Evolutionary conservation across 2,329 filamentous ascomycete species (phyloP), one percentile per base, ranked within the genome.

Genomic region (Colletotrichum musae): DNA sequence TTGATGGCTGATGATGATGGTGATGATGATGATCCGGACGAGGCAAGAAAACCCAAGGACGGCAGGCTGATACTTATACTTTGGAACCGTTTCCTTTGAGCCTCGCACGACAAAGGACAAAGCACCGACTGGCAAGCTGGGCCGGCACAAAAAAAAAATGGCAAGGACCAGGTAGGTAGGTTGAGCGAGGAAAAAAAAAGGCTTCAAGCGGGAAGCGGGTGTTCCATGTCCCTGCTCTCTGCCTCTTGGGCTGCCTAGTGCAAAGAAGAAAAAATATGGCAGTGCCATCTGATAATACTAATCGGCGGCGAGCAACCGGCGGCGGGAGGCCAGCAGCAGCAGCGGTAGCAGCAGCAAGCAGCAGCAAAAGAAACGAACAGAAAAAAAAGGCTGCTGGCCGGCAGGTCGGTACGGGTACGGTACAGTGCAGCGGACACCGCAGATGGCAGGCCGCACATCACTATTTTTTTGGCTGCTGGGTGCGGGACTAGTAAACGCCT

Each of bases 31-130:
- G 66, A 69, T 69, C 56, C 21, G 41, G 32, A 51, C 50, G 43
- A 69, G 32, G 56, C 24, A 26, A 59, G n/a, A 69, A 58, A 24
- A 24, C 21, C 26, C 45, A 56, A 36, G 51, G 56, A 61, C 54
- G 62, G 66, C 61, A 59, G 32, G 54, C 66, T 43, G 64, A 69
- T 68, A 69, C 65, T 71, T 71, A 71, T 71, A 71, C 41, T 69
- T 71, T 69, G 47, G 39, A 24, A 24, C 32, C 45, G 43, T 57
- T 58, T 59, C 56, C 56, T 56, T 60, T 65, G 54, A 60, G 21
- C 58, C 56, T 54, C 56, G 48, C 61, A 56, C 53, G 54, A 64
- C 56, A 48, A 36, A 69, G 54, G 62, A 69, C 66, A 69, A 65
- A 60, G 66, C 61, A 69, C 66, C 59, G 54, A 10, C 32, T 36